Conservation (phyloP, 177 flowering plant species). For the Tripterygium wilfordii region DNA sequence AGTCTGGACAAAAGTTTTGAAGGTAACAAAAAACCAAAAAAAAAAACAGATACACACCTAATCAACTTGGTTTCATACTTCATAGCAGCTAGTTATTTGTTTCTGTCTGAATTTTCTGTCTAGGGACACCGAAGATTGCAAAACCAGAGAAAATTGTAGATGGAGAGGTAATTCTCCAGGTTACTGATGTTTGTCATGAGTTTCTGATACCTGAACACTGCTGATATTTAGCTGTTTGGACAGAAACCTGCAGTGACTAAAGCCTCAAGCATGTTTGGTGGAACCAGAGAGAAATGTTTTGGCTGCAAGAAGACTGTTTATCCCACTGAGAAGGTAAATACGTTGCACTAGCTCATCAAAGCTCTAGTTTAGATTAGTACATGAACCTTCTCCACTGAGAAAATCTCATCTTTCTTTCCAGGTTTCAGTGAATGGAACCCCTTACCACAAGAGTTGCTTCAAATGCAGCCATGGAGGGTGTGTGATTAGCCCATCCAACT, state of each 20-base stretch:
- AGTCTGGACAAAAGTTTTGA: conserved; percentile 97
- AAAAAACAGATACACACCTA: neutral
- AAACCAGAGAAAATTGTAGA: conserved; percentile 73
- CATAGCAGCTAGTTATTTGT: neutral
- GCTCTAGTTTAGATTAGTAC: neutral
- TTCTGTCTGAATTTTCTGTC: conserved; percentile 7
- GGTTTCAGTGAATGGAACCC: conserved; percentile 30
- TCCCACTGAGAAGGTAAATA: conserved; percentile 82
- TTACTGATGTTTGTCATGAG: neutral
- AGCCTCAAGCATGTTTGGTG: conserved; percentile 69
- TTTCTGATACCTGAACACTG: neutral
- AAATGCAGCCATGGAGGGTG: conserved; percentile 37
- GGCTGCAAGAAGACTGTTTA: conserved; percentile 85
- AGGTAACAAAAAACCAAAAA: conserved; percentile 47
- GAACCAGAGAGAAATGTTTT: conserved; percentile 85
- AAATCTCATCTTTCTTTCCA: neutral
- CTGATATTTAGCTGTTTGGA: conserved; percentile 9
- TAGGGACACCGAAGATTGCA: conserved; percentile 86
- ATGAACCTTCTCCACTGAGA: neutral
- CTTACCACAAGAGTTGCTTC: conserved; percentile 35
- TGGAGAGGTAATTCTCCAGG: conserved; percentile 43
- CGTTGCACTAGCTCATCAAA: no score
- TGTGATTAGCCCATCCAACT: conserved; percentile 32
- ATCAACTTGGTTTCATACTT: neutral
- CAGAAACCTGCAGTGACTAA: conserved; percentile 55